phyloP scores from a whole-genome alignment of 2,329 filamentous ascomycete genomes.

The Cryphonectria japonica region DNA sequence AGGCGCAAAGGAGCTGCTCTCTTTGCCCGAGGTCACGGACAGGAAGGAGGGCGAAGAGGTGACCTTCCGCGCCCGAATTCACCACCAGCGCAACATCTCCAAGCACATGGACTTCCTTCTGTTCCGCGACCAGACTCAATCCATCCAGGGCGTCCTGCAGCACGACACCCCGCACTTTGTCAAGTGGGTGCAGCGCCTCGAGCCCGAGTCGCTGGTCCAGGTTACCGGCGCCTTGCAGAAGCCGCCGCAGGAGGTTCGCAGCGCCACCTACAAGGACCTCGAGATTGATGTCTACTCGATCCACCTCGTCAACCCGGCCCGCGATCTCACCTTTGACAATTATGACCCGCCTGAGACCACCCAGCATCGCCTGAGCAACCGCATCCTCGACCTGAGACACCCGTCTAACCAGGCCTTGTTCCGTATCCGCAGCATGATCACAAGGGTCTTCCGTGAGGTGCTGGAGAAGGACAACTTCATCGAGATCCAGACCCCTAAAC shows the following conservation, averaged over 20 bases:
- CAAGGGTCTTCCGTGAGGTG: slow-evolving; percentile 76
- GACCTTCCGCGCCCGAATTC: slow-evolving; percentile 71
- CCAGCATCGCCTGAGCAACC: slow-evolving; percentile 72
- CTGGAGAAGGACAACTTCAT: slow-evolving; percentile 80
- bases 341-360: slow-evolving; percentile 50
- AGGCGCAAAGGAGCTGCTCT: slow-evolving; percentile 35
- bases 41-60: slow-evolving; percentile 62
- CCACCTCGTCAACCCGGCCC: slow-evolving; percentile 54
- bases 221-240: slow-evolving; percentile 74
- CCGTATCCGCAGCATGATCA: slow-evolving; percentile 80
- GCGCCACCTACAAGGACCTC: slow-evolving; percentile 74
- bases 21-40: slow-evolving; percentile 53
- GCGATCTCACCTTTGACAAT: slow-evolving; percentile 55
- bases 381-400: slow-evolving; percentile 84
- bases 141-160: slow-evolving; percentile 81
- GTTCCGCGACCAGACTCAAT: slow-evolving; percentile 81
- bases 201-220: slow-evolving; percentile 76
- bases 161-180: slow-evolving; percentile 63
- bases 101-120: slow-evolving; percentile 83
- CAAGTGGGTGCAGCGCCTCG: slow-evolving; percentile 83
- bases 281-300: slow-evolving; percentile 71
- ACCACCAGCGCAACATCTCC: slow-evolving; percentile 81
- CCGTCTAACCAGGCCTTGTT: slow-evolving; percentile 86
- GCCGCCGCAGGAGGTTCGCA: slow-evolving; percentile 74
- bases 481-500: slow-evolving; percentile 91